Conservation (phyloP, 2,329 filamentous ascomycete species). For the Xylaria polymorpha region DNA sequence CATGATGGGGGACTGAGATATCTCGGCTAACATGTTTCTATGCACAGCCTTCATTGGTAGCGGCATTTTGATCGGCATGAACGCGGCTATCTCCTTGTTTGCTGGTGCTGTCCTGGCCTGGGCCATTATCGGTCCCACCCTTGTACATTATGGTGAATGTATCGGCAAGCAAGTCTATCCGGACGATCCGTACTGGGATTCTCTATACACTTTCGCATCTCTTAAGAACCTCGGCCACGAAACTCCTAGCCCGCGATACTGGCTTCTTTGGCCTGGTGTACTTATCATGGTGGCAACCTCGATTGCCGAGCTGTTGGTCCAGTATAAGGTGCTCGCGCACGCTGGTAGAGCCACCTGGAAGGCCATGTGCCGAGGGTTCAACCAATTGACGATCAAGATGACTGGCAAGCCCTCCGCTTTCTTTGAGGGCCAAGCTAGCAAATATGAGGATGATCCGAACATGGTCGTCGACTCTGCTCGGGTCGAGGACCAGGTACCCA, state of each 20-base stretch:
- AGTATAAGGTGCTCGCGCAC: slow-evolving; percentile 55
- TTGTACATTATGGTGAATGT: slow-evolving; percentile 64
- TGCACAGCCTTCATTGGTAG: slow-evolving; percentile 61
- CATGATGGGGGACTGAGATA: no score
- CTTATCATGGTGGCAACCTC: slow-evolving; percentile 56
- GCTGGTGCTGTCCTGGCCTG: slow-evolving; percentile 66
- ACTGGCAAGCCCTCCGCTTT: slow-evolving; percentile 57
- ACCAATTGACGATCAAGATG: slow-evolving; percentile 51
- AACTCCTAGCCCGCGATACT: slow-evolving; percentile 55
- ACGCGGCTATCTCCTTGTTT: slow-evolving; percentile 69
- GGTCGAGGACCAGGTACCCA: slow-evolving; percentile 60
- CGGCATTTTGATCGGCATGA: slow-evolving; percentile 69
- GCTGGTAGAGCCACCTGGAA: slow-evolving; percentile 61
- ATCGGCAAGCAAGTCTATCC: slow-evolving; percentile 52
- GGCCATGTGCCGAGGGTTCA: slow-evolving; percentile 57
- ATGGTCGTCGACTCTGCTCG: slow-evolving; percentile 63
- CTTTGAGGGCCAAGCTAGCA: slow-evolving; percentile 56
- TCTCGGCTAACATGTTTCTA: no score
- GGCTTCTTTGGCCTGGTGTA: slow-evolving; percentile 58
- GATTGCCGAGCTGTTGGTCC: slow-evolving; percentile 54
- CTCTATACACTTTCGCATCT: slow-evolving; percentile 53
- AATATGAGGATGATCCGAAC: slow-evolving; percentile 50
- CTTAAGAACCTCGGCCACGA: slow-evolving; percentile 50
- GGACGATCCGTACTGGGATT: slow-evolving; percentile 58
- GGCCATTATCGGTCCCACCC: slow-evolving; percentile 66